Evolutionary conservation across 2,329 filamentous ascomycete genomes (phyloP).

Genomic region (Truncatella angustata): DNA sequence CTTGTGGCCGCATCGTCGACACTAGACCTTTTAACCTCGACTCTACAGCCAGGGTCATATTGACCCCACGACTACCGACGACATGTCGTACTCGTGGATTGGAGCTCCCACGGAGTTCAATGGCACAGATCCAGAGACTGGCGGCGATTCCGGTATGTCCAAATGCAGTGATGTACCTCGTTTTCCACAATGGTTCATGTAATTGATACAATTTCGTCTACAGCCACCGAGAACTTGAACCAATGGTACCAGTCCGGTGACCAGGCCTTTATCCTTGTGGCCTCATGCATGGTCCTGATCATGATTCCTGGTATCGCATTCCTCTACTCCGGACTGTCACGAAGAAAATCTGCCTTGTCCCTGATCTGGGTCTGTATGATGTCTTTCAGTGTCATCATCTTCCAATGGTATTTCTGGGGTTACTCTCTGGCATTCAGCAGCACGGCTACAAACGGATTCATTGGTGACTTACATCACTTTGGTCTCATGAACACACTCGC

Average conservation of each 20-base stretch:
- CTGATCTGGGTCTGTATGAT: conserved; percentile 98
- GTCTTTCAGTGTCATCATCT: conserved; percentile 84
- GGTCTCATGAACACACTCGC: conserved; percentile 83
- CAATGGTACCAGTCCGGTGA: conserved; percentile 94
- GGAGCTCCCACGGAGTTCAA: conserved; percentile 61
- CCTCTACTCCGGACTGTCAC: conserved; percentile 95
- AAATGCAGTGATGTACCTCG: no score
- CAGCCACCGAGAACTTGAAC: conserved; percentile 85
- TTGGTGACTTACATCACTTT: conserved; percentile 87
- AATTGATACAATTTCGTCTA: no score
- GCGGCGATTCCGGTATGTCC: conserved; percentile 76
- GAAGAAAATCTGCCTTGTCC: conserved; percentile 93
- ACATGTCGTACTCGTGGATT: conserved; percentile 58
- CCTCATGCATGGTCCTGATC: conserved; percentile 88
- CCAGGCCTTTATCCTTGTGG: conserved; percentile 87
- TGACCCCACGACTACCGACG: conserved; percentile 15
- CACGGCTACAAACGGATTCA: conserved; percentile 81
- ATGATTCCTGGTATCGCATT: conserved; percentile 98
- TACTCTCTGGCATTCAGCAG: conserved; percentile 92
- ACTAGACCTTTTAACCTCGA: conserved; percentile 6
- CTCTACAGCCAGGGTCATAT: neutral
- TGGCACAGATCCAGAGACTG: conserved; percentile 61
- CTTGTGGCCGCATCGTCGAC: neutral
- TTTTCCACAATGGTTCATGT: no score
- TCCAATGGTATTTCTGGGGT: conserved; percentile 99